Percentiles rank a stretch among this genome's conserved stretches.
These are phyloP conservation scores for Saitozyma podzolica DNA, from an alignment of 768 basidiomycete species.

Conservation along the genomic window DNA sequence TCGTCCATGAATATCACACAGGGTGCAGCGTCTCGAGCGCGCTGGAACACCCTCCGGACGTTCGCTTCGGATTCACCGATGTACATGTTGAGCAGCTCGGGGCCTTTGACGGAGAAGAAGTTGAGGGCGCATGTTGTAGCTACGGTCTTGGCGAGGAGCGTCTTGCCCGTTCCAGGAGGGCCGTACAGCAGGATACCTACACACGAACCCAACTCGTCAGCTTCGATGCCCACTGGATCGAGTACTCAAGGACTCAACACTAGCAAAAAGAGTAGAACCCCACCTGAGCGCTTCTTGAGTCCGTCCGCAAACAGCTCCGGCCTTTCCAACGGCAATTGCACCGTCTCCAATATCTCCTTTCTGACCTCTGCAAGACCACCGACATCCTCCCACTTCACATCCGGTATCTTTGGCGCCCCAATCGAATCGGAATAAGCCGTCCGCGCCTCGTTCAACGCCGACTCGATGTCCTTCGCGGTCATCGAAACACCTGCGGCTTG, in stretches of 20 bases:
- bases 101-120: conserved; percentile 96
- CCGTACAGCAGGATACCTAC: conserved; percentile 87
- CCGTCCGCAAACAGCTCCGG: conserved; percentile 88
- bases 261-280: conserved; percentile 16
- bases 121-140: conserved; percentile 93
- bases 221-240: no score
- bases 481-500: conserved; percentile 53
- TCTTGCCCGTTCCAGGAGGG: conserved; percentile 95
- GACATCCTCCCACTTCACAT: conserved; percentile 94
- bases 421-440: conserved; percentile 84
- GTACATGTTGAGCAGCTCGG: conserved; percentile 95
- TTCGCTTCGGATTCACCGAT: conserved; percentile 86
- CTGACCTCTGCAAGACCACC: conserved; percentile 87
- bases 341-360: conserved; percentile 89
- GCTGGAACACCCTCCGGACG: conserved; percentile 72
- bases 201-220: neutral
- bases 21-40: conserved; percentile 84
- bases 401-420: conserved; percentile 95
- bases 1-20: conserved; percentile 98
- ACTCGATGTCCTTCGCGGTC: conserved; percentile 66
- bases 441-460: conserved; percentile 70
- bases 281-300: conserved; percentile 92
- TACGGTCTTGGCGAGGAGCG: conserved; percentile 90
- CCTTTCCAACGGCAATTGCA: conserved; percentile 84
- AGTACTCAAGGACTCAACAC: no score